Percentiles rank a stretch among this genome's conserved stretches.
Evolutionary conservation across 306 rosid species (phyloP).

Genomic region (Amphicarpaea edgeworthii): DNA sequence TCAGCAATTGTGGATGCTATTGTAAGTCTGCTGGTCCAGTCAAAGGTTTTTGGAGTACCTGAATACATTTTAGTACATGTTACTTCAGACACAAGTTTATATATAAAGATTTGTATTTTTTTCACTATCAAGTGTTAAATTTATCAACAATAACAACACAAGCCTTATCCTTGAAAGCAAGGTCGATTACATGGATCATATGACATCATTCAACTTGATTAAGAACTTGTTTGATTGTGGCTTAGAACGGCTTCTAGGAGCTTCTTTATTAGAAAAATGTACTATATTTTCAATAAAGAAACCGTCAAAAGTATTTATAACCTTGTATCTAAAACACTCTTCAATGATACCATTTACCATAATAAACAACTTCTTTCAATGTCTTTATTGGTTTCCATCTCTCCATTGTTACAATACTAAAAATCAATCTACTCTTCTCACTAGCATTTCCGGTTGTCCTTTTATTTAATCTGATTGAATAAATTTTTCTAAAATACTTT

Average conservation of each 20-base stretch:
- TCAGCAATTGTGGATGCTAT: conserved; percentile 64
- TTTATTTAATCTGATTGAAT: no score
- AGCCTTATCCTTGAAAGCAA: background rate
- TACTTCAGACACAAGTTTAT: background rate
- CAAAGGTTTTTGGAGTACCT: conserved; percentile 65
- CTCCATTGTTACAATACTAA: no score
- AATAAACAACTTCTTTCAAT: no score
- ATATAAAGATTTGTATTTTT: background rate
- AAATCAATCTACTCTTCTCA: background rate
- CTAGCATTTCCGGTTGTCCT: background rate
- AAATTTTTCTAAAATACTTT: no score
- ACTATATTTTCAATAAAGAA: no score
- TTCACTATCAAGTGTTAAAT: background rate
- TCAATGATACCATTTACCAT: background rate
- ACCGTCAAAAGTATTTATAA: no score
- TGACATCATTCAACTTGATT: background rate
- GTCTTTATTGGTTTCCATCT: background rate
- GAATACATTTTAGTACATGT: conserved; percentile 35
- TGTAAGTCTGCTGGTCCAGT: conserved; percentile 73
- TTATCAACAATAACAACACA: background rate
- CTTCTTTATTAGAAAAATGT: no score
- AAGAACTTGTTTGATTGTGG: no score
- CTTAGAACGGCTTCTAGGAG: no score
- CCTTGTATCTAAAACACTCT: no score
- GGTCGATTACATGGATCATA: background rate